Conservation (phyloP, 331 rosid genomes). For the Prunus yedoensis region DNA sequence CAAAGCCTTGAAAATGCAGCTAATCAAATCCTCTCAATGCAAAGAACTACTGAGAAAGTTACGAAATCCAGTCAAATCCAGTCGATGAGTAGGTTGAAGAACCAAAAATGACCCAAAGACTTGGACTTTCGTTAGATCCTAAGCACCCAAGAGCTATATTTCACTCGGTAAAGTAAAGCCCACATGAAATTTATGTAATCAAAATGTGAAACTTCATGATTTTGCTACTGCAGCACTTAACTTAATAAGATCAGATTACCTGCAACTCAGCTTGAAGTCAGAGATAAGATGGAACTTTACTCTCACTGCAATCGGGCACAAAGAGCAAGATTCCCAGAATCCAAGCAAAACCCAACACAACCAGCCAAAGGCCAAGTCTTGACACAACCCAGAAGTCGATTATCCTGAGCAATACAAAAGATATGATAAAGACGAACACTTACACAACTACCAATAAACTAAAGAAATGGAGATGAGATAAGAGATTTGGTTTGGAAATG, state of each 20-base stretch:
- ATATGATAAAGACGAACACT: too few relatives aligned
- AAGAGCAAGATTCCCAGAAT: conserved; percentile 11
- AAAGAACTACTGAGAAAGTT: neutral
- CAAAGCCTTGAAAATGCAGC: neutral
- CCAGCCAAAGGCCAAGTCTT: conserved; percentile 11
- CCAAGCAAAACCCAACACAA: conserved; percentile 23
- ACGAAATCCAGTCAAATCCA: conserved; percentile 14
- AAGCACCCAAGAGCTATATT: conserved; percentile 25
- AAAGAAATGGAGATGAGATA: too few relatives aligned
- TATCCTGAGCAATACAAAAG: neutral
- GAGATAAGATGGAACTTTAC: conserved; percentile 5
- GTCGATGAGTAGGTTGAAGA: conserved; percentile 1
- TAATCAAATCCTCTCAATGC: neutral
- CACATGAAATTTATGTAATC: conserved; percentile 7
- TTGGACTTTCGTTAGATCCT: conserved; percentile 20
- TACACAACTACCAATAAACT: too few relatives aligned
- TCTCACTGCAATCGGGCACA: conserved; percentile 21
- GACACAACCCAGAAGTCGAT: neutral
- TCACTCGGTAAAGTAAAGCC: conserved; percentile 15
- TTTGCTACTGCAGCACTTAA: neutral
- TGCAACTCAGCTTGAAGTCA: conserved; percentile 29
- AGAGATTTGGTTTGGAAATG: too few relatives aligned
- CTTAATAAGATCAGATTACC: conserved; percentile 33
- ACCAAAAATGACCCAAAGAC: neutral
- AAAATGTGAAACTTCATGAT: conserved; percentile 10